Conservation (phyloP, 176 grass and related monocot species). For the Chloris gayana region DNA sequence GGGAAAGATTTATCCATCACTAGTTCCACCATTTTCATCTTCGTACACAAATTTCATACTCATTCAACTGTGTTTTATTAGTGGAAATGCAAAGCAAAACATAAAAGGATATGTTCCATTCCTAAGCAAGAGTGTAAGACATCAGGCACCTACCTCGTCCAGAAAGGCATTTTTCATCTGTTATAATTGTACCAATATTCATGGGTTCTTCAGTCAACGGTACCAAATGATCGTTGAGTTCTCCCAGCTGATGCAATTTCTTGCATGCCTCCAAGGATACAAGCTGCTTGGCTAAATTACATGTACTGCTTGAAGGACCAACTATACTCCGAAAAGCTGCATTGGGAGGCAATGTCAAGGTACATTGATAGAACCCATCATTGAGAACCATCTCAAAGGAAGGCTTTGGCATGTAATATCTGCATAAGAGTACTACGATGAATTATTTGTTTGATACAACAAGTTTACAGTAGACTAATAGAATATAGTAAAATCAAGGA, state of each 20-base stretch:
- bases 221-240: slow-evolving; percentile 71
- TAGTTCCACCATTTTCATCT: slow-evolving; percentile 13
- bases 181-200: slow-evolving; percentile 24
- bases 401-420: slow-evolving; percentile 76
- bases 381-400: slow-evolving; percentile 46
- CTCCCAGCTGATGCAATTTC: slow-evolving; percentile 82
- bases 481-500: slow-evolving; percentile 17
- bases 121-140: slow-evolving; percentile 30
- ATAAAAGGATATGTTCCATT: slow-evolving; percentile 1
- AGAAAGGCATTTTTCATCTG: slow-evolving; percentile 40
- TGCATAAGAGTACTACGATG: slow-evolving; percentile 34
- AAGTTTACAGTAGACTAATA: slow-evolving; percentile 16
- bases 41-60: not conserved
- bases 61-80: slow-evolving; percentile 1
- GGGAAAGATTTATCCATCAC: slow-evolving; percentile 12
- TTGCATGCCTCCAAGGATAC: slow-evolving; percentile 88
- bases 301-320: slow-evolving; percentile 68
- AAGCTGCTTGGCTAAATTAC: slow-evolving; percentile 78
- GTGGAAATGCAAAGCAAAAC: slow-evolving; percentile 20
- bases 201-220: slow-evolving; percentile 57
- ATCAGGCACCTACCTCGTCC: slow-evolving; percentile 64
- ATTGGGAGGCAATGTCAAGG: slow-evolving; percentile 72
- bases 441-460: slow-evolving; percentile 5
- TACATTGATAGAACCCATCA: slow-evolving; percentile 63
- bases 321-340: slow-evolving; percentile 80